These are phyloP conservation scores for Wickerhamomyces pijperi DNA, from an alignment of 805 yeast species.

Conservation along the genomic window DNA sequence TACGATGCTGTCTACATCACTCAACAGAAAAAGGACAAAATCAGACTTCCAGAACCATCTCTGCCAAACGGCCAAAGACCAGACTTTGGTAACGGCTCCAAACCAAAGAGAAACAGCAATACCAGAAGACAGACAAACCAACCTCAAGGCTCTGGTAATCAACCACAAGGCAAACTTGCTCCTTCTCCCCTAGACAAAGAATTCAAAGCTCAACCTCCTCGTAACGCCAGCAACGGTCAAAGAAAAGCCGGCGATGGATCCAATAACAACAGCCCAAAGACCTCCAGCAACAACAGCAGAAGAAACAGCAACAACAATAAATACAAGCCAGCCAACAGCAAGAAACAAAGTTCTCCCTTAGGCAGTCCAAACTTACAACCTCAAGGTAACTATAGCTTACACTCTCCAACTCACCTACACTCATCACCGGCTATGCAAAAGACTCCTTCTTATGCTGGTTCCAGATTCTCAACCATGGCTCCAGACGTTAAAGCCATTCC, in stretches of 20 bases:
- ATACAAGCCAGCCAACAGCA: slow-evolving; percentile 1
- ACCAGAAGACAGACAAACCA: neutral
- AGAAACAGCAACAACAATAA: neutral
- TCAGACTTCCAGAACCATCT: slow-evolving; percentile 4
- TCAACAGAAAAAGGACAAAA: slow-evolving; percentile 3
- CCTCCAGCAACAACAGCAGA: slow-evolving; percentile 1
- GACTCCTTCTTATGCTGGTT: slow-evolving; percentile 5
- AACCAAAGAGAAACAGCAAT: neutral
- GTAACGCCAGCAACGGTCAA: neutral
- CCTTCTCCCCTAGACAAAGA: neutral
- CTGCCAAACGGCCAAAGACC: slow-evolving; percentile 12
- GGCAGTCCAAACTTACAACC: neutral
- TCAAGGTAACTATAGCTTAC: too few relatives aligned
- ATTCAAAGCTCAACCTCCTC: neutral
- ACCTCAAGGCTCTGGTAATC: neutral
- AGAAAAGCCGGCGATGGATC: neutral
- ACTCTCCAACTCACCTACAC: too few relatives aligned
- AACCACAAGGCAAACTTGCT: neutral
- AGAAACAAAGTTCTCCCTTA: neutral
- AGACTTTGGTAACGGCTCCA: slow-evolving; percentile 8
- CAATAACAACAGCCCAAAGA: neutral
- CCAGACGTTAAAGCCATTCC: slow-evolving; percentile 10
- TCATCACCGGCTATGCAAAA: neutral
- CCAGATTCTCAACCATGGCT: slow-evolving; percentile 1
- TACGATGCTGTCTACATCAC: slow-evolving; percentile 4